A percentile compares a stretch with the other conserved stretches of the same genome.
These are phyloP conservation scores for Candida smagusa DNA, from an alignment of 1,139 yeast genomes.

Conservation along the genomic window DNA sequence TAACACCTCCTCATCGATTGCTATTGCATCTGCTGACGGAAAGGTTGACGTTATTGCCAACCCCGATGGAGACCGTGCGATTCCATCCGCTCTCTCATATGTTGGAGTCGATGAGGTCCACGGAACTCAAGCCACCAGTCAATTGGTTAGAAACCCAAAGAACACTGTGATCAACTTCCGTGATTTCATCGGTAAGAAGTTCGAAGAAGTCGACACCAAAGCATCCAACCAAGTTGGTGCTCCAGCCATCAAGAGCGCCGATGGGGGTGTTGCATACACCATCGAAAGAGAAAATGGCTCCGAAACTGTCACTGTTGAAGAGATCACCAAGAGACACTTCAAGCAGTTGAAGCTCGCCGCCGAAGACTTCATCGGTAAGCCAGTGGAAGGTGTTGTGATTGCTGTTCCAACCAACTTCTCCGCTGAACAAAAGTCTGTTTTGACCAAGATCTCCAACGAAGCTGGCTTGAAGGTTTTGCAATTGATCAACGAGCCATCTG, in stretches of 20 bases:
- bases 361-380: constrained; percentile 83
- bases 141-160: constrained; percentile 83
- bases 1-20: constrained; percentile 92
- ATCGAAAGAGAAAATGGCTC: constrained; percentile 45
- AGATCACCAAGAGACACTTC: constrained; percentile 81
- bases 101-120: constrained; percentile 95
- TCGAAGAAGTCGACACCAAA: constrained; percentile 59
- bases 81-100: constrained; percentile 89
- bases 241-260: constrained; percentile 61
- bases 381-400: constrained; percentile 78
- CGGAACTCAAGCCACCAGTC: constrained; percentile 94
- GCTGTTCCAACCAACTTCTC: constrained; percentile 90
- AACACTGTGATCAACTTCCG: constrained; percentile 91
- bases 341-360: constrained; percentile 84
- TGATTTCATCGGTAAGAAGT: constrained; percentile 81
- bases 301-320: constrained; percentile 61
- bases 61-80: constrained; percentile 98
- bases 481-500: constrained; percentile 88
- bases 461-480: constrained; percentile 84
- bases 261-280: constrained; percentile 70
- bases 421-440: constrained; percentile 65
- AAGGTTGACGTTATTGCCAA: constrained; percentile 96
- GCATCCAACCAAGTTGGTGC: constrained; percentile 63
- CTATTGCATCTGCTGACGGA: constrained; percentile 83
- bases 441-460: constrained; percentile 58